phyloP scores from a whole-genome alignment of 139 green algal species.

The Diplosphaera chodatii region DNA sequence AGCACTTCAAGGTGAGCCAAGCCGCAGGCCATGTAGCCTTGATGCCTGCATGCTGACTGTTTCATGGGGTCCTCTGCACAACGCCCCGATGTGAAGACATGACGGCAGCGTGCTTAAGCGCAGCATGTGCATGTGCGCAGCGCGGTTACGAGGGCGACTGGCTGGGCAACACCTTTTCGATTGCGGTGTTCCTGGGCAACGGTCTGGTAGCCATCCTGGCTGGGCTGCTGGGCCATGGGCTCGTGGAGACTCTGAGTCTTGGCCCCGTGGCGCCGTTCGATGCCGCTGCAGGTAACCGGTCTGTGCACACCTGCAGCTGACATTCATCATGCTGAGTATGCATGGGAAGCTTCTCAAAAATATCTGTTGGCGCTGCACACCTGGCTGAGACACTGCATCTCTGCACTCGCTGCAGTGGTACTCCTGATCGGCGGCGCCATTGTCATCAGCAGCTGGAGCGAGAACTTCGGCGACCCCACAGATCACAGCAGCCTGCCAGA shows the following conservation, averaged over 20 bases:
- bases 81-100: no score
- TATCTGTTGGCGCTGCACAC: no score
- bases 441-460: constrained; percentile 77
- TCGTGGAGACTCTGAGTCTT: constrained; percentile 71
- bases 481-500: constrained; percentile 19
- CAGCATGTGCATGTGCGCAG: no score
- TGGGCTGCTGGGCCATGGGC: constrained; percentile 80
- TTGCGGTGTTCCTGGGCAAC: constrained; percentile 95
- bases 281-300: constrained; percentile 48
- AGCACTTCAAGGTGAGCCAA: constrained; percentile 74
- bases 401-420: constrained; percentile 18
- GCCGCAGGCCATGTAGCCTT: no score
- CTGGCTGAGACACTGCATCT: no score
- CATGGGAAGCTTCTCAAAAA: no score
- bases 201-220: constrained; percentile 89
- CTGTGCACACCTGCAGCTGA: no score
- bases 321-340: no score
- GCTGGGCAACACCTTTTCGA: constrained; percentile 81
- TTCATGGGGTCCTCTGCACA: no score
- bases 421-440: constrained; percentile 72
- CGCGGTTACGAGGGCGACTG: constrained; percentile 71
- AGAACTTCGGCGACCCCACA: constrained; percentile 86
- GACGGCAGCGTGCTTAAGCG: no score
- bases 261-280: constrained; percentile 96
- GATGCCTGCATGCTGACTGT: no score